Percentiles rank a stretch among this genome's conserved stretches.
phyloP scores from a whole-genome alignment of 148 eudicot species.

The Tetragonia tetragonoides region DNA sequence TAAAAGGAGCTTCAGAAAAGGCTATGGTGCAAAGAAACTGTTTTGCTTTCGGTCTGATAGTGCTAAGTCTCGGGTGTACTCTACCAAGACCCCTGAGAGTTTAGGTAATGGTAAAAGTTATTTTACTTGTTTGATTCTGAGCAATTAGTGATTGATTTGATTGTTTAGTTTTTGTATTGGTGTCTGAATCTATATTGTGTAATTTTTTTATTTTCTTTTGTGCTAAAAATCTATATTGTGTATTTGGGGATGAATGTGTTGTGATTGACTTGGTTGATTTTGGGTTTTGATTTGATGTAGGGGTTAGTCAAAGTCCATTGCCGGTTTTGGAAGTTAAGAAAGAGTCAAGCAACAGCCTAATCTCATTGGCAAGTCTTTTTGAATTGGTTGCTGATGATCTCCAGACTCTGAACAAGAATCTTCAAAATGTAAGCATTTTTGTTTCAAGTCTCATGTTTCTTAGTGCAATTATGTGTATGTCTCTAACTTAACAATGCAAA shows the following conservation, averaged over 20 bases:
- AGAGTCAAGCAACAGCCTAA: slow-evolving; percentile 29
- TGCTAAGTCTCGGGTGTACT: slow-evolving; percentile 42
- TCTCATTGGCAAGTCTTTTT: slow-evolving; percentile 52
- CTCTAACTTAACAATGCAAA: too few species aligned
- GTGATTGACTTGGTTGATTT: not conserved
- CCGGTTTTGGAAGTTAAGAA: slow-evolving; percentile 50
- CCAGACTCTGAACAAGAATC: slow-evolving; percentile 64
- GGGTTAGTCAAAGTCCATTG: slow-evolving; percentile 47
- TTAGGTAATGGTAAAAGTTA: slow-evolving; percentile 51
- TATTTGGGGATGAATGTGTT: not conserved
- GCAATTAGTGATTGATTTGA: not conserved
- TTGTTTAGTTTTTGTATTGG: not conserved
- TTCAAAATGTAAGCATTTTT: slow-evolving; percentile 55
- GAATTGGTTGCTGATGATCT: slow-evolving; percentile 88
- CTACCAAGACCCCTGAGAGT: slow-evolving; percentile 63
- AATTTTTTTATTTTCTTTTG: not conserved
- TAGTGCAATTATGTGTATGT: slow-evolving; percentile 6
- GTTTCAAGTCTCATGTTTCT: not conserved
- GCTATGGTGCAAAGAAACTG: slow-evolving; percentile 38
- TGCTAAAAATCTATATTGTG: not conserved
- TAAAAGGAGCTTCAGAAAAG: slow-evolving; percentile 30
- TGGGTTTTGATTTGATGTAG: slow-evolving; percentile 25
- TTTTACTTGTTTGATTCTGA: not conserved
- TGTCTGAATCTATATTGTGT: not conserved
- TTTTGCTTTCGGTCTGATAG: slow-evolving; percentile 38